These are phyloP conservation scores for Globisporangium emineosum DNA, from an alignment of 352 stramenopile genomes.

Conservation along the genomic window DNA sequence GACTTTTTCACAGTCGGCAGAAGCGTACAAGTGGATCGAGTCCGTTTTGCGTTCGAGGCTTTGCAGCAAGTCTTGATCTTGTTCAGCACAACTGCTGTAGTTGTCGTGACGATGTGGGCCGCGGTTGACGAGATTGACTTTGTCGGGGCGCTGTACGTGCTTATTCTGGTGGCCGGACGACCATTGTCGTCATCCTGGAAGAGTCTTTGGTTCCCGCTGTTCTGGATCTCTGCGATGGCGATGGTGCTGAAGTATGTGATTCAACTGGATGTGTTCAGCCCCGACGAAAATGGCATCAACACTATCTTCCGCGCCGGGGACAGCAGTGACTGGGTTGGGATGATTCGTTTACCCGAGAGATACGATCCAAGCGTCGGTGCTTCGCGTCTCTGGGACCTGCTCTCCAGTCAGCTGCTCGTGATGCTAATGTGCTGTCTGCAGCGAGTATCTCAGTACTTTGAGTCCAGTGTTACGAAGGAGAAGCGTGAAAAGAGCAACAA, in stretches of 20 bases:
- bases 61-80: slow-evolving; percentile 63
- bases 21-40: slow-evolving; percentile 44
- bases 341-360: slow-evolving; percentile 46
- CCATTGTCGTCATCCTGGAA: slow-evolving; percentile 59
- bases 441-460: slow-evolving; percentile 67
- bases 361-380: slow-evolving; percentile 30
- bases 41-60: slow-evolving; percentile 56
- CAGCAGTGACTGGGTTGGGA: slow-evolving; percentile 55
- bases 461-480: slow-evolving; percentile 37
- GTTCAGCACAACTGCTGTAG: slow-evolving; percentile 63
- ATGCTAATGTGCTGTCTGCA: slow-evolving; percentile 77
- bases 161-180: slow-evolving; percentile 54
- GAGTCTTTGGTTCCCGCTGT: slow-evolving; percentile 74
- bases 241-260: slow-evolving; percentile 64
- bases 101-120: slow-evolving; percentile 69
- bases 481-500: slow-evolving; percentile 34
- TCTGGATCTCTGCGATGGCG: slow-evolving; percentile 66
- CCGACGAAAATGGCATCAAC: slow-evolving; percentile 23
- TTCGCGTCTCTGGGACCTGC: slow-evolving; percentile 45
- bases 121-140: slow-evolving; percentile 62
- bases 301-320: slow-evolving; percentile 45
- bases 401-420: slow-evolving; percentile 56
- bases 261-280: slow-evolving; percentile 58
- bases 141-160: slow-evolving; percentile 61
- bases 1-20: slow-evolving; percentile 59